Conservation (phyloP, 345 rosid species). For the Jatropha curcas region DNA sequence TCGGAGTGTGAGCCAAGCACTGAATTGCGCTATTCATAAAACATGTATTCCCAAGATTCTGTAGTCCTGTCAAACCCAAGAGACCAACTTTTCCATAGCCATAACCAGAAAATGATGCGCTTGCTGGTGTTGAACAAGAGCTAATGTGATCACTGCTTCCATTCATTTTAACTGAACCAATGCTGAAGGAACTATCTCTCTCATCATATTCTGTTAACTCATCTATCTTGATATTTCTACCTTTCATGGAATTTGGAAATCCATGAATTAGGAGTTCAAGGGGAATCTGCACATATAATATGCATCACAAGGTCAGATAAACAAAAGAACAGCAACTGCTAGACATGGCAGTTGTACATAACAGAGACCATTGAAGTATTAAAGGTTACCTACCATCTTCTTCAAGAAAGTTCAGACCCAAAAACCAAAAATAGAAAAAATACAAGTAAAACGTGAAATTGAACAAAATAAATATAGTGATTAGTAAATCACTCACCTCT, state of each 20-base stretch:
- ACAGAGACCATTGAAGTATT: not conserved
- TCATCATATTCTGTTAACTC: not conserved
- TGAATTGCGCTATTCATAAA: constrained; percentile 96
- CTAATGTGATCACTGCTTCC: constrained; percentile 50
- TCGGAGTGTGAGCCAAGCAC: constrained; percentile 92
- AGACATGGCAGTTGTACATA: not conserved
- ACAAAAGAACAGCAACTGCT: constrained; percentile 10
- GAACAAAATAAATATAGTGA: not conserved
- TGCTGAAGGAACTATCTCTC: not conserved
- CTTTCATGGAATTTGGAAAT: constrained; percentile 64
- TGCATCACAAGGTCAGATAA: constrained; percentile 6
- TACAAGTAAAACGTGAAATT: not conserved
- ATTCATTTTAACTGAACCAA: constrained; percentile 40
- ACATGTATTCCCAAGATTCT: constrained; percentile 95
- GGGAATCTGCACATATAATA: constrained; percentile 46
- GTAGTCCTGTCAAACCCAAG: constrained; percentile 86
- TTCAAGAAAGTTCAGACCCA: not conserved
- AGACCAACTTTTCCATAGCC: constrained; percentile 67
- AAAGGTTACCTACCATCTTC: not conserved
- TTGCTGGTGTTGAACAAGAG: constrained; percentile 14
- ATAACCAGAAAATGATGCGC: constrained; percentile 22
- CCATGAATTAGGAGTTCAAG: constrained; percentile 89
- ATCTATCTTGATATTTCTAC: constrained; percentile 39
- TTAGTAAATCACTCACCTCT: constrained; percentile 20
- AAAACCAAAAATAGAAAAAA: not conserved